Evolutionary conservation across 805 yeast species (phyloP).

Genomic region (Candida parachauliodes): DNA sequence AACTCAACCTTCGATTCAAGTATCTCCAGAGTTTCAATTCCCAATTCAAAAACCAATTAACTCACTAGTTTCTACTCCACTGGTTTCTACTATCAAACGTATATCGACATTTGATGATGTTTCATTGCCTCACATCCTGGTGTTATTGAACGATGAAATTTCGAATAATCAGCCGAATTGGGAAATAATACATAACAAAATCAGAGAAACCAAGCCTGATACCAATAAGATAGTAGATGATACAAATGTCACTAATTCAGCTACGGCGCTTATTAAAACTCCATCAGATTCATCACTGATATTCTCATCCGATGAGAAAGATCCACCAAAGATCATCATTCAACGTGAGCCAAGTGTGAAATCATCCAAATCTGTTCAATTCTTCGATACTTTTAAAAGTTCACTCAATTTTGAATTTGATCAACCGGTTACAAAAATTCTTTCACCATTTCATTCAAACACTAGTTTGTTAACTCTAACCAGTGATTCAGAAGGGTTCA

Average conservation of each 20-base stretch:
- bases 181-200: too few species aligned
- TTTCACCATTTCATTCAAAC: constrained; percentile 8
- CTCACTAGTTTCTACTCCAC: neutral
- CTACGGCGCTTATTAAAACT: neutral
- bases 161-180: neutral
- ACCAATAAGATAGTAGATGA: neutral
- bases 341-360: constrained; percentile 17
- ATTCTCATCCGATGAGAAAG: neutral
- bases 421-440: neutral
- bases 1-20: neutral
- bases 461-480: constrained; percentile 12
- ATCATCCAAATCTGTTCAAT: constrained; percentile 25
- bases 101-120: constrained; percentile 1
- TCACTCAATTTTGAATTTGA: constrained; percentile 21
- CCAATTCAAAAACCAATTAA: neutral
- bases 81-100: neutral
- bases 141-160: neutral
- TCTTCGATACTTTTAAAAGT: constrained; percentile 24
- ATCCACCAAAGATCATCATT: neutral
- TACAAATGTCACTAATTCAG: neutral
- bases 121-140: neutral
- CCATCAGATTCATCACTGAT: constrained; percentile 6
- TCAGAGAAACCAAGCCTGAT: neutral
- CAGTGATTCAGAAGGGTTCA: constrained; percentile 8
- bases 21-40: neutral